Base-by-base conservation (phyloP, 2,329 filamentous ascomycete genomes). In the Daldinia eschscholtzii region DNA sequence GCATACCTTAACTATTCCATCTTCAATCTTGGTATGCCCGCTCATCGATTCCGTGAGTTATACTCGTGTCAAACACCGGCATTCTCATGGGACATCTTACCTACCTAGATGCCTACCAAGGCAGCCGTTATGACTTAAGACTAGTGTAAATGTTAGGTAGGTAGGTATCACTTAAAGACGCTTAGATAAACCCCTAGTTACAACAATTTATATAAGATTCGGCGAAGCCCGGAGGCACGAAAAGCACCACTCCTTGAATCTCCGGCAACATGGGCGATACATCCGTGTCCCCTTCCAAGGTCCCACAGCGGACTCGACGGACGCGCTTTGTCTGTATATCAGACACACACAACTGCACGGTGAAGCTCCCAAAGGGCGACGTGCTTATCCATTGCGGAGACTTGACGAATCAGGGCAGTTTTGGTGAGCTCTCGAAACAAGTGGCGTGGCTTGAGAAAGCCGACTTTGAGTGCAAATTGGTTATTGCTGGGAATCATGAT, bases 311-410 rank as follows among this genome's bases (percentile, higher is more conserved):
- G 6, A 78, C 79, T 9, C 79, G 84, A 59, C 81, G 85, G 70
- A 89, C 91, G 5, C 86, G 91, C 67, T 86, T 94, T 64, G 90
- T 94, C 59, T 93, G 91, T 80, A 85, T 94, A 63, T 92, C 92
- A 3, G 92, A 94, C 79, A 94, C 91, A 1, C 91, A 94, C 79
- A 92, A 92, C 76, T 85, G 83, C 72, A 84, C 84, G 2, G 83
- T 87, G 72, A 90, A 88, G 73, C 84, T 93, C 0, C 92, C 92
- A 0, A 85, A 84, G 23, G 92, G 92, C 44, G 91, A 94, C 76
- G 87, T 94, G 7, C 83, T 94, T 37, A 89, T 94, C 57, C 91
- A 93, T 76, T 91, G 92, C 1, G 92, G 92, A 6, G 92, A 94
- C 76, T 79, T 94, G 72, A 93, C 91, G 3, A 93, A 93, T 76